These are phyloP conservation scores for Sporodiniella umbellata DNA, from an alignment of 371 early-diverging fungal genomes.

Conservation along the genomic window DNA sequence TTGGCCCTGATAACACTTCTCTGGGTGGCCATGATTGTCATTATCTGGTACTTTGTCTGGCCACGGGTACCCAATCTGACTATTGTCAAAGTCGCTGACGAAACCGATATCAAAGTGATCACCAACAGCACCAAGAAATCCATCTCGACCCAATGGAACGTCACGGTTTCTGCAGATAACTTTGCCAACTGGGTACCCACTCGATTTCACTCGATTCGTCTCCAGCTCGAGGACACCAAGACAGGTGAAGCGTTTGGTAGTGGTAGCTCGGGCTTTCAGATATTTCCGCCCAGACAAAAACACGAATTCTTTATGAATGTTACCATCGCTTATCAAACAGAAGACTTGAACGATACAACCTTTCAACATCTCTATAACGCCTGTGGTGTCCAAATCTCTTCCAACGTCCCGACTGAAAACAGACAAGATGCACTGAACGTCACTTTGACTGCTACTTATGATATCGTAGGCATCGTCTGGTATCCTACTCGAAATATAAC, in stretches of 20 bases:
- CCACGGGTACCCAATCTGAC: slow-evolving; percentile 26
- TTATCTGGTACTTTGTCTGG: slow-evolving; percentile 37
- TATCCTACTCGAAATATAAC: slow-evolving; percentile 16
- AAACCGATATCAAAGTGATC: slow-evolving; percentile 8
- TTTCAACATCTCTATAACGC: slow-evolving; percentile 35
- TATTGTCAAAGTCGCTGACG: slow-evolving; percentile 16
- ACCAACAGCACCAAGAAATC: slow-evolving; percentile 17
- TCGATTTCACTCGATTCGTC: slow-evolving; percentile 12
- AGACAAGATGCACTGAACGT: slow-evolving; percentile 22
- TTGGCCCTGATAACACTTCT: not conserved
- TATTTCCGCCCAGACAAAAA: slow-evolving; percentile 6
- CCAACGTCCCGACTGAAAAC: slow-evolving; percentile 13
- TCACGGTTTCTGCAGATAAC: slow-evolving; percentile 29
- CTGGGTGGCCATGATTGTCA: slow-evolving; percentile 6
- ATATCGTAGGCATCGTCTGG: slow-evolving; percentile 39
- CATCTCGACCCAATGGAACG: slow-evolving; percentile 18
- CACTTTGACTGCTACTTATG: slow-evolving; percentile 22
- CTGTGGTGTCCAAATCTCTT: slow-evolving; percentile 24
- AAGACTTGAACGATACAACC: slow-evolving; percentile 24
- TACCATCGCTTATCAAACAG: slow-evolving; percentile 18
- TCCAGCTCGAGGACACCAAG: slow-evolving; percentile 16
- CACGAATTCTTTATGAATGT: slow-evolving; percentile 7
- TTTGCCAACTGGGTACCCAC: slow-evolving; percentile 32
- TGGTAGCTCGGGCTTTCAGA: slow-evolving; percentile 4
- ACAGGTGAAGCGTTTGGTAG: slow-evolving; percentile 13